Base-by-base conservation (phyloP, 1,284 basidiomycete species). In the Boletellus deceptivus region DNA sequence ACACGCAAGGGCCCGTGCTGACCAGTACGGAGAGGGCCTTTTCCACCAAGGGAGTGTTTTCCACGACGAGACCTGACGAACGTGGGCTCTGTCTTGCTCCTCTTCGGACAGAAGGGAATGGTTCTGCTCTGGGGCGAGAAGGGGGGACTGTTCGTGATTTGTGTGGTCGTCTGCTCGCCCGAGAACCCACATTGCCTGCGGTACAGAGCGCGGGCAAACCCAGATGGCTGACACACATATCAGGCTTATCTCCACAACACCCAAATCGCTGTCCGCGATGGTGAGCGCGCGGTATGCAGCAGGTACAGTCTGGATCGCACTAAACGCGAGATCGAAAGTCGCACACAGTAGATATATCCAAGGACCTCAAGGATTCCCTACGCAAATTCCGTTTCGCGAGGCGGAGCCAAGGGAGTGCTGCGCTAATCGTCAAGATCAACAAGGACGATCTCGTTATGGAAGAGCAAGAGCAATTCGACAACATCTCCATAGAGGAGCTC, bases 391-490 rank as follows among this genome's bases (percentile, higher is more conserved):
- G 92, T 38, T 93, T 94, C 64, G 78, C 82, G 3, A 82, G 84
- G 43, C 75, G 83, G 37, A 83, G 75, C 61, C 71, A 76, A 34
- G 85, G 84, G 27, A 86, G 78, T 61, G 85, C 89, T 22, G 92
- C 90, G 5, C 74, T 94, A 56, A 76, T 92, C 55, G 83, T 93
- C 67, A 93, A 92, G 81, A 91, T 94, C 70, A 86, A 93, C 76
- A 92, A 91, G 75, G 68, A 77, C 40, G 77, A 83, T 61, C 77
- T 93, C 53, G 65, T 83, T 58, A 88, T 95, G 84, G 86, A 88
- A 62, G 84, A 91, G 61, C 88, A 86, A 33, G 89, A 92, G 57
- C 81, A 84, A 61, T 86, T 90, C 57, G 84, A 89, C 65, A 74
- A 82, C 55, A 83, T 90, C 55, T 77, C 75, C 52, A 81, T 92